These are phyloP conservation scores for Pseudodiploospora longispora DNA, from an alignment of 2,329 filamentous ascomycete genomes.

Conservation along the genomic window DNA sequence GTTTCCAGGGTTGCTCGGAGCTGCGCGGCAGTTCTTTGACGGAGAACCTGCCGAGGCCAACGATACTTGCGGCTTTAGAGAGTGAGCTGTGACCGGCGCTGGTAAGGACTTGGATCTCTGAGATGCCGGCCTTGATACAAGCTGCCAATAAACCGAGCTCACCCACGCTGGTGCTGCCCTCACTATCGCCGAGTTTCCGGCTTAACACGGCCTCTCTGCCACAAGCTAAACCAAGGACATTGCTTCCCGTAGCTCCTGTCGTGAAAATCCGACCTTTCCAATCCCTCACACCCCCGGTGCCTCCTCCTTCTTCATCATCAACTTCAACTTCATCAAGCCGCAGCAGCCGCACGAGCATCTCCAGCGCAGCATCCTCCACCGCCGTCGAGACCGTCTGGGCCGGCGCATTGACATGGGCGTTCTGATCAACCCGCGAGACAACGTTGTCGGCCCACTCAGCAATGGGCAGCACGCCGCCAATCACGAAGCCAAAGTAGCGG, in stretches of 20 bases:
- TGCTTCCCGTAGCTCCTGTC: slow-evolving; percentile 63
- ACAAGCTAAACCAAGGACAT: slow-evolving; percentile 67
- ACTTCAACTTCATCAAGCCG: slow-evolving; percentile 30
- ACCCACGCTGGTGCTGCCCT: slow-evolving; percentile 42
- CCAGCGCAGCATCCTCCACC: slow-evolving; percentile 65
- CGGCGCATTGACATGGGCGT: slow-evolving; percentile 74
- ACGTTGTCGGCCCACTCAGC: slow-evolving; percentile 77
- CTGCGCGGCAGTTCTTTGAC: slow-evolving; percentile 53
- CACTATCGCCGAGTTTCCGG: slow-evolving; percentile 20
- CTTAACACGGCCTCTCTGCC: slow-evolving; percentile 56
- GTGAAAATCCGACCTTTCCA: slow-evolving; percentile 50
- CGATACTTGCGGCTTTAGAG: slow-evolving; percentile 71
- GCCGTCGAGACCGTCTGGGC: slow-evolving; percentile 66
- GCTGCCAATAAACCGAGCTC: slow-evolving; percentile 63
- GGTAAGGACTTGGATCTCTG: slow-evolving; percentile 67
- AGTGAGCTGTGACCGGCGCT: slow-evolving; percentile 79
- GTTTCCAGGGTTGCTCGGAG: slow-evolving; percentile 52
- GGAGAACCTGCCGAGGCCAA: slow-evolving; percentile 66
- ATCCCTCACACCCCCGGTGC: slow-evolving; percentile 22
- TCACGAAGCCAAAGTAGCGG: slow-evolving; percentile 85
- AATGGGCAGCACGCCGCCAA: slow-evolving; percentile 69
- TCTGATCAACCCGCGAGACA: slow-evolving; percentile 76
- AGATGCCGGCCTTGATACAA: slow-evolving; percentile 54
- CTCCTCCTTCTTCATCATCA: slow-evolving; percentile 29
- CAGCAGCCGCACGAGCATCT: slow-evolving; percentile 61